phyloP scores from a whole-genome alignment of 2,329 filamentous ascomycete genomes.

The Xylaria sp. region DNA sequence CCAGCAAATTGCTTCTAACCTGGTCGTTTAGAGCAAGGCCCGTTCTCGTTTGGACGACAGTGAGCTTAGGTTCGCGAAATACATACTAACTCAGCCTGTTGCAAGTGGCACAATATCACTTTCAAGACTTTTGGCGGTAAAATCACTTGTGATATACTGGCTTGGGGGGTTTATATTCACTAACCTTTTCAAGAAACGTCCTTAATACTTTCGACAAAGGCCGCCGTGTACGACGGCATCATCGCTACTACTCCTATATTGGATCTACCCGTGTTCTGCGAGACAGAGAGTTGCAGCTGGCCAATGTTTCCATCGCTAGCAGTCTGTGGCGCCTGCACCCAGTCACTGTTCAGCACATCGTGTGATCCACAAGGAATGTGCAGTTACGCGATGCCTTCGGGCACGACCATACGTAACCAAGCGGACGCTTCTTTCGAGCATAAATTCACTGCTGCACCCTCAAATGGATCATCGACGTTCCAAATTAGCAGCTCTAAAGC shows the following conservation, averaged over 20 bases:
- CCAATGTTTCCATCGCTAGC: conserved; percentile 52
- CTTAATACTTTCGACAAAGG: conserved; percentile 52
- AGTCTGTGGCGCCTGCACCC: conserved; percentile 51
- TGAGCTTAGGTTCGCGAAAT: not conserved
- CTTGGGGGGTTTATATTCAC: conserved; percentile 10
- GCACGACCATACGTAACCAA: conserved; percentile 45
- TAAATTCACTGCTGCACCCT: conserved; percentile 48
- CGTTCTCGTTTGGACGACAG: not conserved
- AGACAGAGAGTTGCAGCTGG: conserved; percentile 53
- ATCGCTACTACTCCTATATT: conserved; percentile 48
- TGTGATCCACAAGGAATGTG: conserved; percentile 43
- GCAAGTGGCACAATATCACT: conserved; percentile 50
- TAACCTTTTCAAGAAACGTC: conserved; percentile 36
- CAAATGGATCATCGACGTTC: conserved; percentile 39
- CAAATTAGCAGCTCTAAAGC: conserved; percentile 42
- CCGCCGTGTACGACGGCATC: conserved; percentile 54
- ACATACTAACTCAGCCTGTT: not conserved
- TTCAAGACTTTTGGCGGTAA: conserved; percentile 38
- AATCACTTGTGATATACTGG: not conserved
- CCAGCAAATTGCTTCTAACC: not conserved
- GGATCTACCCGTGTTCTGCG: conserved; percentile 46
- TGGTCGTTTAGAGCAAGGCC: not conserved
- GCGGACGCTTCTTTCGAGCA: conserved; percentile 42
- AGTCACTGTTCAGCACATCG: conserved; percentile 31
- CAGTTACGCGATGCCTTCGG: conserved; percentile 47